Percentiles rank a stretch among this genome's conserved stretches.
Evolutionary conservation across 192 early-diverging fungal genomes (phyloP).

Genomic region (Irineochytrium annulatum): DNA sequence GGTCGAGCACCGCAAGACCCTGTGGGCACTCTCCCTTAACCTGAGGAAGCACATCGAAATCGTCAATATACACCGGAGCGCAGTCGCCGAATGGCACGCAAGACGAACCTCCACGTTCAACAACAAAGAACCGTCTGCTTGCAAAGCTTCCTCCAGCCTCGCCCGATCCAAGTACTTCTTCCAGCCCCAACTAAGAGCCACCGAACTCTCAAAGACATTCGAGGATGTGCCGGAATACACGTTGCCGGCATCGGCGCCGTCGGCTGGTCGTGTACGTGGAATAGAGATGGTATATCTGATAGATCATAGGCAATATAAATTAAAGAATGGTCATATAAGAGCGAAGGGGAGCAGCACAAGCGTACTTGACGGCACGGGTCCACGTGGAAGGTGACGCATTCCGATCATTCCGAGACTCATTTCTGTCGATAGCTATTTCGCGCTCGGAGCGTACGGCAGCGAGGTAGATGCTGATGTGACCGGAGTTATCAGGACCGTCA

Average conservation of each 20-base stretch:
- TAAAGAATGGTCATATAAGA: no score
- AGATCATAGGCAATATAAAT: no score
- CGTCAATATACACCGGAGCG: no score
- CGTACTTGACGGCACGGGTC: constrained; percentile 1
- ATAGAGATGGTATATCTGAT: constrained; percentile 4
- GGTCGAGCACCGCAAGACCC: not conserved
- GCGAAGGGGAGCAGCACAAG: not conserved
- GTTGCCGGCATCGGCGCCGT: not conserved
- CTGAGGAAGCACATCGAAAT: no score
- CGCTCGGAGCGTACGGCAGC: constrained; percentile 1
- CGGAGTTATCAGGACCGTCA: not conserved
- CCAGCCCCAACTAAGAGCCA: constrained; percentile 4
- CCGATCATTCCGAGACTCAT: not conserved
- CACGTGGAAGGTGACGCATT: not conserved
- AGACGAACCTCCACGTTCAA: constrained; percentile 2
- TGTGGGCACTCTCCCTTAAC: constrained; percentile 4
- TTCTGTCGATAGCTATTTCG: not conserved
- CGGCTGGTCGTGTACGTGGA: constrained; percentile 2
- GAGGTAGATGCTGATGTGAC: constrained; percentile 2
- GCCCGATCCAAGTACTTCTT: constrained; percentile 1
- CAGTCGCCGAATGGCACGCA: no score
- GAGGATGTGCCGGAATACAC: constrained; percentile 4
- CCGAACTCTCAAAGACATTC: constrained; percentile 4
- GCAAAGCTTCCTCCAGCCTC: not conserved
- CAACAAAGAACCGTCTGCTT: not conserved